Conservation (phyloP, 176 grass and related monocot genomes). For the Otatea glauca region DNA sequence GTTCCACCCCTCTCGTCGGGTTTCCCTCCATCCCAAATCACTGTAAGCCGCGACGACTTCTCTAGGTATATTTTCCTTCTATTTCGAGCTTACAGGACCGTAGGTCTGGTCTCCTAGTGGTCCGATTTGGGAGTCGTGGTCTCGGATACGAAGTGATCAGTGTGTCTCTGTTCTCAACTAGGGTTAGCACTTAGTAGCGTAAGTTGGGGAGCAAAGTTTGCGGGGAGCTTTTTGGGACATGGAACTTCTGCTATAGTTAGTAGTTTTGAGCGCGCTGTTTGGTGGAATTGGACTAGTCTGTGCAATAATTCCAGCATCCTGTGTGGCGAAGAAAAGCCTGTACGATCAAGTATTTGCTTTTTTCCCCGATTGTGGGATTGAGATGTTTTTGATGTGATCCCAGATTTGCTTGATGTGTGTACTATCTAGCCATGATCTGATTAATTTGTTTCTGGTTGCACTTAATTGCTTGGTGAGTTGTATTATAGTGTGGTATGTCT, state of each 20-base stretch:
- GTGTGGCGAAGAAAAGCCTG: background rate
- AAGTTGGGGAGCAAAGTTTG: slow-evolving; percentile 25
- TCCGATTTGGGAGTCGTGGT: slow-evolving; percentile 12
- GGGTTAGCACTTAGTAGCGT: slow-evolving; percentile 38
- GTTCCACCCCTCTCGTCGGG: slow-evolving; percentile 29
- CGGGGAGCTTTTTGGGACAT: background rate
- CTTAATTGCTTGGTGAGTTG: slow-evolving; percentile 18
- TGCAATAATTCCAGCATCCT: background rate
- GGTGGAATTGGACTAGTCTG: background rate
- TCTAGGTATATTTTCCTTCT: background rate
- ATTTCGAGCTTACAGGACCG: background rate
- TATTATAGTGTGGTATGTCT: background rate
- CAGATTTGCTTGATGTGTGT: background rate
- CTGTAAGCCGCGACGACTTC: slow-evolving; percentile 42
- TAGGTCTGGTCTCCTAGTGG: background rate
- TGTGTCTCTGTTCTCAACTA: slow-evolving; percentile 31
- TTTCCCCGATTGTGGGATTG: background rate
- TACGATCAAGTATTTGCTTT: background rate
- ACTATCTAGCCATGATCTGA: background rate
- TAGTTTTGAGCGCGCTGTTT: slow-evolving; percentile 2
- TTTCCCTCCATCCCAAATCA: slow-evolving; percentile 56
- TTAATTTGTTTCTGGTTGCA: background rate
- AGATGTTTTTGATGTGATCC: background rate
- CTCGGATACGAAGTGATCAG: background rate
- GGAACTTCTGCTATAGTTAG: background rate